These are phyloP conservation scores for Penicillium bovifimosum DNA, from an alignment of 495 filamentous ascomycete species.

Conservation along the genomic window DNA sequence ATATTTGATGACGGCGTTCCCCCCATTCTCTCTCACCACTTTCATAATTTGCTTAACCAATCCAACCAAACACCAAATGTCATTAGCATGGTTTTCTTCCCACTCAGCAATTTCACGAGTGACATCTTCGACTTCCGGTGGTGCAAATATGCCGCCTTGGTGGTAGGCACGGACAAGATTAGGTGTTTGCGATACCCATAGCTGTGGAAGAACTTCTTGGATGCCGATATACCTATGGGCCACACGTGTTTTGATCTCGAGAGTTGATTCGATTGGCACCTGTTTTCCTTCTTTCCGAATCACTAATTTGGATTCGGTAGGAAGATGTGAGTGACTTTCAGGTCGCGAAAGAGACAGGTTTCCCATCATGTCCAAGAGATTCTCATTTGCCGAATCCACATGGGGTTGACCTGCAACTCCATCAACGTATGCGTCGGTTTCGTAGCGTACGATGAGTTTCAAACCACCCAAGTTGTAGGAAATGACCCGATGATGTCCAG, in stretches of 20 bases:
- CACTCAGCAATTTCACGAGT: no score
- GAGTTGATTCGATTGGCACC: constrained; percentile 29
- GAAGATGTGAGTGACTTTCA: neutral
- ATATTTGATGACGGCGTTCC: no score
- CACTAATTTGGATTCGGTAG: constrained; percentile 28
- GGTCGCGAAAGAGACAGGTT: constrained; percentile 26
- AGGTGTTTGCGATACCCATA: constrained; percentile 48
- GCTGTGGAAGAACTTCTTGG: constrained; percentile 39
- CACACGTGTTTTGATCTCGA: constrained; percentile 49
- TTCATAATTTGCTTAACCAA: no score
- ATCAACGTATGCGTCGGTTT: constrained; percentile 42
- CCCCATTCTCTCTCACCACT: no score
- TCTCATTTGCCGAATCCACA: constrained; percentile 9
- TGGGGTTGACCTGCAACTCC: neutral
- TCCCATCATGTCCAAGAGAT: constrained; percentile 20
- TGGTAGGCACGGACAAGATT: constrained; percentile 47
- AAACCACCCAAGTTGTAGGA: constrained; percentile 35
- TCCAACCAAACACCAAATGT: no score
- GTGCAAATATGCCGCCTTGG: constrained; percentile 32
- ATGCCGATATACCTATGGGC: constrained; percentile 27
- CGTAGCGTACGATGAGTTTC: constrained; percentile 42
- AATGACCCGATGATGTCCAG: constrained; percentile 45
- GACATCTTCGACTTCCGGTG: constrained; percentile 36
- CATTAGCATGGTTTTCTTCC: no score
- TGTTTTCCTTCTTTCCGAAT: constrained; percentile 30